Evolutionary conservation across 768 basidiomycete species (phyloP).

Genomic region (Butyriboletus loyo): DNA sequence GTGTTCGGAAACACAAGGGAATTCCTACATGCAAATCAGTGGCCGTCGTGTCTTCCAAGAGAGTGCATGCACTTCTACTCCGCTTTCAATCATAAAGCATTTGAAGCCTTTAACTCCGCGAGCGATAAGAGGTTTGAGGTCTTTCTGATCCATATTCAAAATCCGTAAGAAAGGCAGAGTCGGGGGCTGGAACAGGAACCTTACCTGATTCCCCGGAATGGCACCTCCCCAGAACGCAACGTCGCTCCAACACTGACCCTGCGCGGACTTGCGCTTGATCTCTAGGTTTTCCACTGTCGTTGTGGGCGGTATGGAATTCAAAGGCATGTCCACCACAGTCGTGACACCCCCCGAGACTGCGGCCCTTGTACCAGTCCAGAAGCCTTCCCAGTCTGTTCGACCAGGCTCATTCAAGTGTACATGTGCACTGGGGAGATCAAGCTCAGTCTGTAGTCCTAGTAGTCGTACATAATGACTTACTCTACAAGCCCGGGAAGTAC

Average conservation of each 20-base stretch:
- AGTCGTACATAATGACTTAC: constrained; percentile 34
- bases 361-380: constrained; percentile 86
- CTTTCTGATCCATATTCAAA: constrained; percentile 40
- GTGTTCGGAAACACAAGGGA: constrained; percentile 75
- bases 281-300: constrained; percentile 77
- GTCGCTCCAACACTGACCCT: constrained; percentile 72
- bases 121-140: constrained; percentile 71
- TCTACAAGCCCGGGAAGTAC: constrained; percentile 82
- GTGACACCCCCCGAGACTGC: constrained; percentile 95
- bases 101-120: constrained; percentile 95
- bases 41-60: neutral
- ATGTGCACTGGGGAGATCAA: constrained; percentile 57
- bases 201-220: constrained; percentile 85
- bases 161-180: neutral
- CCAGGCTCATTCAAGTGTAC: constrained; percentile 95
- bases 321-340: constrained; percentile 94
- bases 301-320: constrained; percentile 96
- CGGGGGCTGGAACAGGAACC: constrained; percentile 4
- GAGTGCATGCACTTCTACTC: constrained; percentile 68
- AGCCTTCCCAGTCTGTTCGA: constrained; percentile 92
- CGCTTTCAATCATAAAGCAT: constrained; percentile 94
- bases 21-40: constrained; percentile 60
- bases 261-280: constrained; percentile 67
- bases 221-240: constrained; percentile 84
- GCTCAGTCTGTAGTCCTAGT: neutral